phyloP scores from a whole-genome alignment of 129 eudicot genomes.

The Centella asiatica region DNA sequence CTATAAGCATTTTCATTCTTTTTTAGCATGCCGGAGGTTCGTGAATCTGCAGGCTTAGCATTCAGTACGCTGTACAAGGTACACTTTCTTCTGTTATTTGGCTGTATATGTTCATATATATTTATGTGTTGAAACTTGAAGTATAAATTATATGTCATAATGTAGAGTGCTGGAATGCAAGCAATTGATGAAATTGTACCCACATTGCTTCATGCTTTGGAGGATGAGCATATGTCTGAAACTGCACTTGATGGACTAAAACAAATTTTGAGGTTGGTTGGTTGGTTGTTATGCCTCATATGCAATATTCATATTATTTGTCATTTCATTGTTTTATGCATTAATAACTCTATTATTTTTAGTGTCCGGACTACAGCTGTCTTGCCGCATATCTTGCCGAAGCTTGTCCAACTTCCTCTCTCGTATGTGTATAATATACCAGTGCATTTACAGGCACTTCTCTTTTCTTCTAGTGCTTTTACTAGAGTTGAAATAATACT shows the following conservation, averaged over 20 bases:
- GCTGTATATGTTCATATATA: background rate
- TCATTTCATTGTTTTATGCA: background rate
- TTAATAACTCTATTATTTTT: constrained; percentile 9
- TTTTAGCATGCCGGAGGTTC: constrained; percentile 66
- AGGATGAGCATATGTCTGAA: constrained; percentile 83
- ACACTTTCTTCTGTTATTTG: constrained; percentile 10
- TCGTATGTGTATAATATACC: constrained; percentile 50
- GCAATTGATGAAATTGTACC: constrained; percentile 99
- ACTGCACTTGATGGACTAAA: constrained; percentile 99
- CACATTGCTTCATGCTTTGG: constrained; percentile 92
- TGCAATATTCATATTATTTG: background rate
- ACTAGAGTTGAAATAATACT: background rate
- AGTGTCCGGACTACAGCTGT: constrained; percentile 97
- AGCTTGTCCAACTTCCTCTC: constrained; percentile 89
- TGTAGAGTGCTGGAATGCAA: constrained; percentile 98
- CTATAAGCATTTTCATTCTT: background rate
- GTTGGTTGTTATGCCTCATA: background rate
- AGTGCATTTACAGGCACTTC: background rate
- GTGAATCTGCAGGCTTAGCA: constrained; percentile 93
- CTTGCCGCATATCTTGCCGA: constrained; percentile 96
- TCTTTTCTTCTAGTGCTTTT: background rate
- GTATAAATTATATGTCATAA: background rate
- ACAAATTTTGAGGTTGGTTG: constrained; percentile 78
- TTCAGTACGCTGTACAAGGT: constrained; percentile 98
- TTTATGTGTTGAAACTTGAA: background rate